A percentile compares a stretch with the other conserved stretches of the same genome.
Conservation (phyloP, 2,329 filamentous ascomycete species). For the Alternaria solani region DNA sequence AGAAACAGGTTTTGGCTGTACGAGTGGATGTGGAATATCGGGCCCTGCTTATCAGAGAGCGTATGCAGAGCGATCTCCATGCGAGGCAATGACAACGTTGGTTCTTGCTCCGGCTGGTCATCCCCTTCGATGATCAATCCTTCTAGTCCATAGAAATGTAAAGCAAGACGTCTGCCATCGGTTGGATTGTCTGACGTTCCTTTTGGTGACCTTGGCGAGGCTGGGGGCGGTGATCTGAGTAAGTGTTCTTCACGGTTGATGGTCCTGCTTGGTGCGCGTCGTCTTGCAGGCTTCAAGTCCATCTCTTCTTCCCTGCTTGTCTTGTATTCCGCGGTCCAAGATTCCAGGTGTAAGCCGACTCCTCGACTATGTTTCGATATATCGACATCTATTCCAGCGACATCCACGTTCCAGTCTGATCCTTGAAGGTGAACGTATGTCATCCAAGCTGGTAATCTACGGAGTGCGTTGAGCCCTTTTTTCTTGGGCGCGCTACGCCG, state of each 20-base stretch:
- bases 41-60: conserved; percentile 83
- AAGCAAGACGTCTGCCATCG: conserved; percentile 81
- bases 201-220: conserved; percentile 59
- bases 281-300: conserved; percentile 66
- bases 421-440: conserved; percentile 84
- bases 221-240: conserved; percentile 60
- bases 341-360: conserved; percentile 84
- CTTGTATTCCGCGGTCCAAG: conserved; percentile 87
- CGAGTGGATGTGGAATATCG: conserved; percentile 86
- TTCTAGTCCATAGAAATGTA: conserved; percentile 85
- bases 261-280: conserved; percentile 74
- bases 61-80: conserved; percentile 89
- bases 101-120: conserved; percentile 83
- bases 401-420: conserved; percentile 86
- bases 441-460: conserved; percentile 84
- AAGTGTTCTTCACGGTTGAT: conserved; percentile 68
- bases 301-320: conserved; percentile 76
- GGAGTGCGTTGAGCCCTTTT: conserved; percentile 67
- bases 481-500: conserved; percentile 52
- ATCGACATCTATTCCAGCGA: conserved; percentile 84
- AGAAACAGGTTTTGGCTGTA: conserved; percentile 79
- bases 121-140: conserved; percentile 88
- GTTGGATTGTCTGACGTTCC: conserved; percentile 60
- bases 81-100: conserved; percentile 84
- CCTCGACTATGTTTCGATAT: conserved; percentile 85